These are phyloP conservation scores for Fusarium virguliforme DNA, from an alignment of 2,329 filamentous ascomycete species.

Conservation along the genomic window DNA sequence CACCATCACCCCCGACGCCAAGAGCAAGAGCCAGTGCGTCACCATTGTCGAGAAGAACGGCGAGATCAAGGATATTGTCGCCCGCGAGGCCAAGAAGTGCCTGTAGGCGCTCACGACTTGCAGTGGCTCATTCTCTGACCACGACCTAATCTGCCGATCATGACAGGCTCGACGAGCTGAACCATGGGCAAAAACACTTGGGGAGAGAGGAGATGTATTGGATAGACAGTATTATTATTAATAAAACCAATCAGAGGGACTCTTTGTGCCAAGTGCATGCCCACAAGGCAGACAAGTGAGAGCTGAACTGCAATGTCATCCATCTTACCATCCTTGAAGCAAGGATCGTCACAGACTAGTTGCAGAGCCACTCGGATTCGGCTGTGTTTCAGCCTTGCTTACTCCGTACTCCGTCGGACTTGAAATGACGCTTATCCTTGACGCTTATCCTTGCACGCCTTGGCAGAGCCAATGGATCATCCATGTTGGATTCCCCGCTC, in stretches of 20 bases:
- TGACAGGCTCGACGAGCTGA: background rate
- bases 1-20: slow-evolving; percentile 19
- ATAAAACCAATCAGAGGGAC: slow-evolving; percentile 4
- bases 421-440: slow-evolving; percentile 5
- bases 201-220: background rate
- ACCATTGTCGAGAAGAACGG: slow-evolving; percentile 14
- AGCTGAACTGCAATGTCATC: background rate
- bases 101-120: slow-evolving; percentile 4
- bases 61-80: slow-evolving; percentile 10
- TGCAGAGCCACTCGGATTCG: background rate
- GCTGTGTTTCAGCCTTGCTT: slow-evolving; percentile 11
- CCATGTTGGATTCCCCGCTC: slow-evolving; percentile 3
- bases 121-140: background rate
- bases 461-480: slow-evolving; percentile 5
- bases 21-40: slow-evolving; percentile 10
- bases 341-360: background rate
- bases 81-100: slow-evolving; percentile 15
- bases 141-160: background rate
- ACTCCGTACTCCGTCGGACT: background rate
- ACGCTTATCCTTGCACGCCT: background rate
- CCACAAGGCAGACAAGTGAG: background rate
- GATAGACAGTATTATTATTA: background rate
- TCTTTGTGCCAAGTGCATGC: background rate
- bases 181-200: background rate
- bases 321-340: background rate